These are phyloP conservation scores for Hypocrella siamensis DNA, from an alignment of 2,329 filamentous ascomycete genomes.

Conservation along the genomic window DNA sequence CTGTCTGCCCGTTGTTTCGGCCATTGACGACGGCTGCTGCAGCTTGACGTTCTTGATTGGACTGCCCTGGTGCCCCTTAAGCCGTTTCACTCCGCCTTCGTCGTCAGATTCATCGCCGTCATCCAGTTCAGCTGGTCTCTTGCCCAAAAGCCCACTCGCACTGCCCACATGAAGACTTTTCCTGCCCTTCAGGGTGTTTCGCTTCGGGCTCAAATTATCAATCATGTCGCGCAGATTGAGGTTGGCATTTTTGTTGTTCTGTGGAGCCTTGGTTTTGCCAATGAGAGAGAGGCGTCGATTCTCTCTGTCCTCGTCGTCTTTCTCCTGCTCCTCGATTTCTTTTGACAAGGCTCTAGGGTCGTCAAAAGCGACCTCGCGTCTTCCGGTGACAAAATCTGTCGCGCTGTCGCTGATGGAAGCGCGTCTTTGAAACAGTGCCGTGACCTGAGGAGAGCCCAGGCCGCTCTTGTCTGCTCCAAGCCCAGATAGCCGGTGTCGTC, in stretches of 20 bases:
- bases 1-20: conserved; percentile 47
- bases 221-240: conserved; percentile 64
- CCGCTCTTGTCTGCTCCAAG: conserved; percentile 55
- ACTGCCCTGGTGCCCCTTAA: conserved; percentile 57
- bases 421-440: conserved; percentile 55
- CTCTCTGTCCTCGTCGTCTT: conserved; percentile 45
- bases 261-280: conserved; percentile 25
- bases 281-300: conserved; percentile 39
- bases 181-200: conserved; percentile 47
- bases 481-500: conserved; percentile 42
- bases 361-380: conserved; percentile 41
- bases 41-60: conserved; percentile 63
- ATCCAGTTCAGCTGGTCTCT: conserved; percentile 58
- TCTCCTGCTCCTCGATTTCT: conserved; percentile 44
- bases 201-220: conserved; percentile 60
- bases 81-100: conserved; percentile 47
- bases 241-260: conserved; percentile 45
- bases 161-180: conserved; percentile 68
- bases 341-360: conserved; percentile 46
- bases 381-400: conserved; percentile 43
- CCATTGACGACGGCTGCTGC: conserved; percentile 51
- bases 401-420: conserved; percentile 55
- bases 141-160: conserved; percentile 57
- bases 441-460: conserved; percentile 59
- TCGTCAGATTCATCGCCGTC: conserved; percentile 45